Evolutionary conservation across 2,329 filamentous ascomycete genomes (phyloP).

Genomic region (Aspergillus pseudotamarii): DNA sequence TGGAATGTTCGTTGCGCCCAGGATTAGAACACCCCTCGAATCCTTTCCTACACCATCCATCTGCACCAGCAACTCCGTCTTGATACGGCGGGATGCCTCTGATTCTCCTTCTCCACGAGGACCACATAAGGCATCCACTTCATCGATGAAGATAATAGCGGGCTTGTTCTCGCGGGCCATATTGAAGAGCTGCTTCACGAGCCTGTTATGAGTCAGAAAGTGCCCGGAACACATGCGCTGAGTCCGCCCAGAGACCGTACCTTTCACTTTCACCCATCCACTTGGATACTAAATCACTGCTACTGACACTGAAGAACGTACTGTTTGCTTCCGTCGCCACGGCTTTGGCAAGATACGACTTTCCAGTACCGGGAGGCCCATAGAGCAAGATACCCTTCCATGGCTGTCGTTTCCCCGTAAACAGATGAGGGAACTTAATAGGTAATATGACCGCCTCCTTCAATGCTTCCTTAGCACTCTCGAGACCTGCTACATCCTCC

Average conservation of each 20-base stretch:
- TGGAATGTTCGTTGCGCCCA: conserved; percentile 96
- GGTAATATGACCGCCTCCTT: conserved; percentile 98
- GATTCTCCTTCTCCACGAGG: conserved; percentile 94
- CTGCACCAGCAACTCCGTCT: conserved; percentile 96
- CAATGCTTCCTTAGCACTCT: conserved; percentile 90
- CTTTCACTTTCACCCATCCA: conserved; percentile 99
- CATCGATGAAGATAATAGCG: conserved; percentile 98
- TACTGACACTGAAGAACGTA: conserved; percentile 98
- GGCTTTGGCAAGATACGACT: conserved; percentile 95
- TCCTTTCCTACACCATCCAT: conserved; percentile 99
- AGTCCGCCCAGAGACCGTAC: conserved; percentile 51
- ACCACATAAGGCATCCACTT: conserved; percentile 94
- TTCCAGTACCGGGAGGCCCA: conserved; percentile 93
- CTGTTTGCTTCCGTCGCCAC: conserved; percentile 98
- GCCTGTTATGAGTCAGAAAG: conserved; percentile 51
- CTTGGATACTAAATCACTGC: conserved; percentile 95
- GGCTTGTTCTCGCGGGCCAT: conserved; percentile 99
- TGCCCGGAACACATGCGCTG: neutral
- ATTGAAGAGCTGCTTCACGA: conserved; percentile 95
- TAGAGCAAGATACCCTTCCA: conserved; percentile 99
- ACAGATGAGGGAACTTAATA: conserved; percentile 97
- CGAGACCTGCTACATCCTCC: conserved; percentile 96
- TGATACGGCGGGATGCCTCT: conserved; percentile 95
- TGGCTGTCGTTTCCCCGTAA: conserved; percentile 92
- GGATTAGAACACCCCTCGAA: conserved; percentile 87